Evolutionary conservation across 768 basidiomycete species (phyloP).

Genomic region (Paxillus rubicundulus): DNA sequence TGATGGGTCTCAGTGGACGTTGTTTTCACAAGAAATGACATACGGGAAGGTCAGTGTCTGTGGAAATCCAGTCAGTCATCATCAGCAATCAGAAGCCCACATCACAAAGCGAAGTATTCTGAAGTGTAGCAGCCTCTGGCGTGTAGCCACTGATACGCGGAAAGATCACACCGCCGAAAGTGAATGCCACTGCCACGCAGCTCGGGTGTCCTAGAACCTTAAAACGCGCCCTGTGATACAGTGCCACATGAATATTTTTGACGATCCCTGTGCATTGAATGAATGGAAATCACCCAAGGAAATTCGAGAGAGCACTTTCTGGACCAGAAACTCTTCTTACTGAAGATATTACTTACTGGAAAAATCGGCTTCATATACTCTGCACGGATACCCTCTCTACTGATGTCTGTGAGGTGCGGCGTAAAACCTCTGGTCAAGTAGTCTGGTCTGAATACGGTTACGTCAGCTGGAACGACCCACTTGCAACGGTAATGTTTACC

Average conservation of each 20-base stretch:
- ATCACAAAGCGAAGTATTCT: not conserved
- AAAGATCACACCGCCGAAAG: too few relatives aligned
- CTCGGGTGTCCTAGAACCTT: not conserved
- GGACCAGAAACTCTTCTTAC: not conserved
- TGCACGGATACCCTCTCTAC: constrained; percentile 72
- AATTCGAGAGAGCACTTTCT: not conserved
- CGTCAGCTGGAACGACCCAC: not conserved
- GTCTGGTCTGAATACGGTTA: constrained; percentile 54
- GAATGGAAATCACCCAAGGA: too few relatives aligned
- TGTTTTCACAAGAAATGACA: constrained; percentile 30
- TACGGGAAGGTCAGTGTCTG: constrained; percentile 87
- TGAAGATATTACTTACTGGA: constrained; percentile 51
- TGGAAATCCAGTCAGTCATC: constrained; percentile 2
- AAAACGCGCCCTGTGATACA: not conserved
- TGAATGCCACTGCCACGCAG: too few relatives aligned
- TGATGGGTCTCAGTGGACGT: not conserved
- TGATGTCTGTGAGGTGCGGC: constrained; percentile 71
- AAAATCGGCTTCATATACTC: constrained; percentile 82
- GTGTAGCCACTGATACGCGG: too few relatives aligned
- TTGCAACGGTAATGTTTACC: constrained; percentile 3
- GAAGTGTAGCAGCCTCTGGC: too few relatives aligned
- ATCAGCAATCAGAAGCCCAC: not conserved
- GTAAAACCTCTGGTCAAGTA: constrained; percentile 80
- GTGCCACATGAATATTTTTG: not conserved
- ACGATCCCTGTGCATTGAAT: too few relatives aligned